Evolutionary conservation across 164 flowering plant species (phyloP).

Genomic region (Macadamia tetraphylla): DNA sequence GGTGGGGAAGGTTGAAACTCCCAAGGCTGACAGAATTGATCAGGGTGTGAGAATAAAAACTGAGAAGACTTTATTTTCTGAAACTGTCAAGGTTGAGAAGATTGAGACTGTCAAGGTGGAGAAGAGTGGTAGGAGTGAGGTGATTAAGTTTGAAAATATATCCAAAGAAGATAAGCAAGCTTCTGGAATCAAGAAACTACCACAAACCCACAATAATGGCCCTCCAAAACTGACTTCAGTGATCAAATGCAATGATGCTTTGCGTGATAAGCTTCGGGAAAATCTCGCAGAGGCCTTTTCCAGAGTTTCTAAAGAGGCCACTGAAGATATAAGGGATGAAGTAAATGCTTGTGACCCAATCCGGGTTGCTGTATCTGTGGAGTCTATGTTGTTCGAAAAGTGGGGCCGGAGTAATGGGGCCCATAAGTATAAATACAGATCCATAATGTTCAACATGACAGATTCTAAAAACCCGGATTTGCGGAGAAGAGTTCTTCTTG

Average conservation of each 20-base stretch:
- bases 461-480: slow-evolving; percentile 87
- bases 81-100: slow-evolving; percentile 27
- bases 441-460: slow-evolving; percentile 79
- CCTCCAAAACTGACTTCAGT: slow-evolving; percentile 69
- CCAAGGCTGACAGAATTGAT: slow-evolving; percentile 31
- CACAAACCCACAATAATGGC: slow-evolving; percentile 21
- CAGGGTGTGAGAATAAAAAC: slow-evolving; percentile 12
- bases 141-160: slow-evolving; percentile 30
- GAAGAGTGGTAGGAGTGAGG: slow-evolving; percentile 15
- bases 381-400: slow-evolving; percentile 73
- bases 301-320: slow-evolving; percentile 58
- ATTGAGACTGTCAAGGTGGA: slow-evolving; percentile 24
- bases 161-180: slow-evolving; percentile 31
- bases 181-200: slow-evolving; percentile 25
- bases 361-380: slow-evolving; percentile 74
- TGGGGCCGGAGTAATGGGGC: slow-evolving; percentile 70
- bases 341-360: slow-evolving; percentile 70
- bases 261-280: slow-evolving; percentile 77
- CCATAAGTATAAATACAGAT: slow-evolving; percentile 73
- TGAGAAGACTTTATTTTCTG: slow-evolving; percentile 23
- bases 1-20: slow-evolving; percentile 15
- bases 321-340: slow-evolving; percentile 39
- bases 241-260: slow-evolving; percentile 59
- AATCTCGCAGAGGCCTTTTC: slow-evolving; percentile 71
- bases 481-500: slow-evolving; percentile 76